Percentiles rank a stretch among this genome's conserved stretches.
Evolutionary conservation across 2,329 filamentous ascomycete species (phyloP).

Genomic region (Colletotrichum aenigma): DNA sequence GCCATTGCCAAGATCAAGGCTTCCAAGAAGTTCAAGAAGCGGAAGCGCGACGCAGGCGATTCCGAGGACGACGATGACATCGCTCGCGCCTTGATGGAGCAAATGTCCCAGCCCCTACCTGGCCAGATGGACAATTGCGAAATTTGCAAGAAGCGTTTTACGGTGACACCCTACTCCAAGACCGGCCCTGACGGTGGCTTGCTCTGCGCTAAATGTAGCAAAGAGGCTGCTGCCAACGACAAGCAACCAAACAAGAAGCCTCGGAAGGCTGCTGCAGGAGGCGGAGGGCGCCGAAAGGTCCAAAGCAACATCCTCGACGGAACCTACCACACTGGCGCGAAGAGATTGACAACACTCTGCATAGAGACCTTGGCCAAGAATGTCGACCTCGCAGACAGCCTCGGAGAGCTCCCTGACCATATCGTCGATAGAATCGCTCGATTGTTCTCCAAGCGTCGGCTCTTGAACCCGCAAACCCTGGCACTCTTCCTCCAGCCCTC

Average conservation of each 20-base stretch:
- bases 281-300: conserved; percentile 71
- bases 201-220: conserved; percentile 83
- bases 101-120: conserved; percentile 62
- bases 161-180: conserved; percentile 88
- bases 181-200: conserved; percentile 82
- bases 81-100: conserved; percentile 51
- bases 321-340: conserved; percentile 65
- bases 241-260: conserved; percentile 36
- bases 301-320: conserved; percentile 89
- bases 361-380: conserved; percentile 68
- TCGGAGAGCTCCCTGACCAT: conserved; percentile 62
- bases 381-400: conserved; percentile 63
- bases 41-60: conserved; percentile 43
- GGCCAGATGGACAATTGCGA: conserved; percentile 91
- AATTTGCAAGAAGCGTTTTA: conserved; percentile 85
- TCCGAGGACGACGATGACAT: conserved; percentile 57
- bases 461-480: conserved; percentile 58
- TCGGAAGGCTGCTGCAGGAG: conserved; percentile 38
- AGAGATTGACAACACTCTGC: conserved; percentile 69
- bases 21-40: conserved; percentile 61
- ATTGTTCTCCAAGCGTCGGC: conserved; percentile 63
- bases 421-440: conserved; percentile 64
- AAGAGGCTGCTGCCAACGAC: conserved; percentile 58
- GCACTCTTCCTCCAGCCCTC: conserved; percentile 60
- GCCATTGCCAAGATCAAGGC: conserved; percentile 67